Percentiles rank a stretch among this genome's conserved stretches.
Conservation (phyloP, 1,284 basidiomycete species). For the Ustilago bromivora region DNA sequence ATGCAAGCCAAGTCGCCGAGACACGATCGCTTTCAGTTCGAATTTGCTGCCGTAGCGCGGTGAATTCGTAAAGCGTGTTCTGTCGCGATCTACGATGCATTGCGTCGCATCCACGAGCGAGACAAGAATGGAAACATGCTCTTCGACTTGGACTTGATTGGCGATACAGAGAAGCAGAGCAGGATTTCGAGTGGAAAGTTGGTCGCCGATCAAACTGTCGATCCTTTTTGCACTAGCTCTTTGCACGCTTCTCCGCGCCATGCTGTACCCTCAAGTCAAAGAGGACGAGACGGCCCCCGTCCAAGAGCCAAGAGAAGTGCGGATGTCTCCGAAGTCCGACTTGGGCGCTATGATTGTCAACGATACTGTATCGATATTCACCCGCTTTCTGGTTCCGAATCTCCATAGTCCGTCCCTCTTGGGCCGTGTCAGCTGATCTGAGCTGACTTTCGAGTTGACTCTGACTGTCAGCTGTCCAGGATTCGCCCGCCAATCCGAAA, state of each 20-base stretch:
- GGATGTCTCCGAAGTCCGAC: no score
- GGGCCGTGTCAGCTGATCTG: slow-evolving; percentile 3
- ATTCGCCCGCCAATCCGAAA: not conserved
- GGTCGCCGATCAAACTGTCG: no score
- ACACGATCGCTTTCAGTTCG: not conserved
- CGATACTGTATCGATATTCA: no score
- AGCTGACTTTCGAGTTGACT: not conserved
- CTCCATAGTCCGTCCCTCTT: not conserved
- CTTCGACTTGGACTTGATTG: no score
- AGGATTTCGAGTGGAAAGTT: no score
- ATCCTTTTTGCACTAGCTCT: no score
- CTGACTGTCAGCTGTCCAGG: not conserved
- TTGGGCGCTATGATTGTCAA: not conserved
- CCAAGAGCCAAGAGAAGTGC: no score
- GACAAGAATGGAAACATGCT: not conserved
- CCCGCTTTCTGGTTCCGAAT: not conserved
- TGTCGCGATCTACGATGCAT: slow-evolving; percentile 3
- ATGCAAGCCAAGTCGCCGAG: not conserved
- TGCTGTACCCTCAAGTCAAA: no score
- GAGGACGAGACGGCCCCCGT: no score
- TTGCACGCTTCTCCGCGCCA: no score
- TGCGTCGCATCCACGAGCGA: not conserved
- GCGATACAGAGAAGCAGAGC: no score
- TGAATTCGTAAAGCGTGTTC: not conserved
- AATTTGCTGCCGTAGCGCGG: not conserved